phyloP scores from a whole-genome alignment of 1,139 yeast species.

The Kurtzmaniella quercitrusa region DNA sequence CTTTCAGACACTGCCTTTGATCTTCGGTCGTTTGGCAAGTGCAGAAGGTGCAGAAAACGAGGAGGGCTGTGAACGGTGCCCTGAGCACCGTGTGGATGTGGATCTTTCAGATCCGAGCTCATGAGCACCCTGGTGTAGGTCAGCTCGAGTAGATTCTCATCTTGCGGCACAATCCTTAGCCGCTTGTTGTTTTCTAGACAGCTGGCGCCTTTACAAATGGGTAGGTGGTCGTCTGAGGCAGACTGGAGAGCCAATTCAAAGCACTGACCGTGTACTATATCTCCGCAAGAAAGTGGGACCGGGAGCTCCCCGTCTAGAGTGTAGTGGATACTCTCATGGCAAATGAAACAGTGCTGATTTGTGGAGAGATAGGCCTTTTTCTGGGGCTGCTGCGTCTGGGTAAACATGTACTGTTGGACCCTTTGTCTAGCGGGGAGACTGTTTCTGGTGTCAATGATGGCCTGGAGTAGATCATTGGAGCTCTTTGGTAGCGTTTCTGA shows the following conservation, averaged over 20 bases:
- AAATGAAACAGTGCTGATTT: slow-evolving; percentile 4
- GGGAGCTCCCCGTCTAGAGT: slow-evolving; percentile 2
- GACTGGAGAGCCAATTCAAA: slow-evolving; percentile 1
- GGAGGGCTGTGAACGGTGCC: background rate
- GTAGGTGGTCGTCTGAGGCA: slow-evolving; percentile 7
- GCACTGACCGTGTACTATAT: slow-evolving; percentile 6
- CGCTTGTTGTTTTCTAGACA: slow-evolving; percentile 6
- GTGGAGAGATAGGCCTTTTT: background rate
- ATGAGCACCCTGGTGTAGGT: background rate
- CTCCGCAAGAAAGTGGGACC: slow-evolving; percentile 5
- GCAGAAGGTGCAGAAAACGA: background rate
- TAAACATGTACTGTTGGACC: slow-evolving; percentile 6
- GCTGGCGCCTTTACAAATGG: slow-evolving; percentile 11
- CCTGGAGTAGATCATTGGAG: background rate
- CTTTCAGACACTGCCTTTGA: background rate
- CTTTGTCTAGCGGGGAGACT: slow-evolving; percentile 5
- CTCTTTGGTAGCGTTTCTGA: background rate
- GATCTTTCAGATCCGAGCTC: background rate
- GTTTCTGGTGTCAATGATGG: background rate
- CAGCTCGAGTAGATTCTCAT: slow-evolving; percentile 3
- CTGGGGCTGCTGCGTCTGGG: slow-evolving; percentile 4
- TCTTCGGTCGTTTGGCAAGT: background rate
- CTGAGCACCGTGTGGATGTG: background rate
- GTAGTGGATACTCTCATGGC: slow-evolving; percentile 1
- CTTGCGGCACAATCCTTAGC: slow-evolving; percentile 8